Percentiles rank a stretch among this genome's conserved stretches.
Evolutionary conservation across 192 early-diverging fungal genomes (phyloP).

Genomic region (Dispira simplex): DNA sequence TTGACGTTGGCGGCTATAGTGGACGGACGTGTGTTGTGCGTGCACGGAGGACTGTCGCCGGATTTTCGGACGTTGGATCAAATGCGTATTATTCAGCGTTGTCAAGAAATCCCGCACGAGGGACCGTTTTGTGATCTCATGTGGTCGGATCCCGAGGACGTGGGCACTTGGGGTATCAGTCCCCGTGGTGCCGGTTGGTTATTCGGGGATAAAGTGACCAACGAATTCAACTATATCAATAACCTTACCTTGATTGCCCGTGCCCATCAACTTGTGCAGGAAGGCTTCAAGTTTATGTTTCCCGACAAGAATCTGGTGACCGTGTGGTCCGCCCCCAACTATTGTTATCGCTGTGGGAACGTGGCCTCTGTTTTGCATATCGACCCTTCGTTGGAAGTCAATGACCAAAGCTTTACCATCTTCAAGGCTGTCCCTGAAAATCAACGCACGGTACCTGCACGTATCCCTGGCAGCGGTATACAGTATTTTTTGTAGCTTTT

Average conservation of each 20-base stretch:
- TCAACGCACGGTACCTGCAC: conserved; percentile 41
- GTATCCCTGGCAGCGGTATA: conserved; percentile 24
- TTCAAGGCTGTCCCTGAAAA: conserved; percentile 94
- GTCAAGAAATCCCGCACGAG: conserved; percentile 90
- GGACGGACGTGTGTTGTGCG: conserved; percentile 85
- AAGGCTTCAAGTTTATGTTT: conserved; percentile 95
- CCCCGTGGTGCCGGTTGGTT: conserved; percentile 72
- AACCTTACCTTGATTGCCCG: conserved; percentile 76
- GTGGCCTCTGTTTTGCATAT: conserved; percentile 67
- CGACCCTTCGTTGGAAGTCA: conserved; percentile 56
- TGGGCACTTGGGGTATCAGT: conserved; percentile 75
- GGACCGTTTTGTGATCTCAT: conserved; percentile 91
- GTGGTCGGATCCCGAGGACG: conserved; percentile 95
- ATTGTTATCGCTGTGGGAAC: conserved; percentile 97
- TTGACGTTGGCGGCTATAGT: conserved; percentile 82
- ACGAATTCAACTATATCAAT: conserved; percentile 94
- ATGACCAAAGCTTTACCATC: conserved; percentile 83
- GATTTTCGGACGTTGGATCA: conserved; percentile 88
- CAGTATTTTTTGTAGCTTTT: conserved; percentile 25
- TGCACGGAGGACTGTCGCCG: conserved; percentile 86
- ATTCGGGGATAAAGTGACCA: conserved; percentile 88
- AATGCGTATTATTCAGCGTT: conserved; percentile 86
- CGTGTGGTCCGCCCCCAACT: conserved; percentile 93
- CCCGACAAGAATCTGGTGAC: conserved; percentile 88
- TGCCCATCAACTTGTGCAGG: conserved; percentile 96